Evolutionary conservation across 495 filamentous ascomycete species (phyloP).

Genomic region (Hyphodiscus hymeniophilus): DNA sequence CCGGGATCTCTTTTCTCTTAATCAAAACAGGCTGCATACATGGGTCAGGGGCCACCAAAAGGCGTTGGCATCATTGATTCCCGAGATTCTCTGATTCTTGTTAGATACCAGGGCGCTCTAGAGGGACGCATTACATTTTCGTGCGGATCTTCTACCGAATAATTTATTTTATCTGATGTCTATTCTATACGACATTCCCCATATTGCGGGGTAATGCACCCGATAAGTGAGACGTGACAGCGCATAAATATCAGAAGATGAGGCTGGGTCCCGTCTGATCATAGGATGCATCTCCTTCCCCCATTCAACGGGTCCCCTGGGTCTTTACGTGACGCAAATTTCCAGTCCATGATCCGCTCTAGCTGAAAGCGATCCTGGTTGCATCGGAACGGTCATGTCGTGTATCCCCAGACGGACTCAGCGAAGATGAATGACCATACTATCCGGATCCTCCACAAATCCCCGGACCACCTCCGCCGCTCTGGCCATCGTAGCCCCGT

Average conservation of each 20-base stretch:
- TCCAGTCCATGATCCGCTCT: not conserved
- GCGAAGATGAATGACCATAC: constrained; percentile 65
- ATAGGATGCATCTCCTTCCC: too few relatives aligned
- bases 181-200: not conserved
- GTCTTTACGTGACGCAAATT: not conserved
- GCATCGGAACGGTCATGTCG: too few relatives aligned
- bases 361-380: too few relatives aligned
- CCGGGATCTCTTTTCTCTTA: too few relatives aligned
- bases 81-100: not conserved
- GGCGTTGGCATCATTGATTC: not conserved
- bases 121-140: not conserved
- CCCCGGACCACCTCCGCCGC: constrained; percentile 72
- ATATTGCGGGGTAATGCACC: not conserved
- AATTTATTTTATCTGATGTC: not conserved
- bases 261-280: not conserved
- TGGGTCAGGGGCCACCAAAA: not conserved
- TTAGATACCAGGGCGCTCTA: not conserved
- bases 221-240: not conserved
- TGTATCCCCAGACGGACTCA: constrained; percentile 1
- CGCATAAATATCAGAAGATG: not conserved
- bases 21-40: not conserved
- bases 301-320: not conserved
- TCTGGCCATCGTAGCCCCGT: constrained; percentile 88
- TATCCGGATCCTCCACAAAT: constrained; percentile 74
- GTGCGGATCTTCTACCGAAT: not conserved